Conservation (phyloP, 345 rosid genomes). For the Linum lewisii region DNA sequence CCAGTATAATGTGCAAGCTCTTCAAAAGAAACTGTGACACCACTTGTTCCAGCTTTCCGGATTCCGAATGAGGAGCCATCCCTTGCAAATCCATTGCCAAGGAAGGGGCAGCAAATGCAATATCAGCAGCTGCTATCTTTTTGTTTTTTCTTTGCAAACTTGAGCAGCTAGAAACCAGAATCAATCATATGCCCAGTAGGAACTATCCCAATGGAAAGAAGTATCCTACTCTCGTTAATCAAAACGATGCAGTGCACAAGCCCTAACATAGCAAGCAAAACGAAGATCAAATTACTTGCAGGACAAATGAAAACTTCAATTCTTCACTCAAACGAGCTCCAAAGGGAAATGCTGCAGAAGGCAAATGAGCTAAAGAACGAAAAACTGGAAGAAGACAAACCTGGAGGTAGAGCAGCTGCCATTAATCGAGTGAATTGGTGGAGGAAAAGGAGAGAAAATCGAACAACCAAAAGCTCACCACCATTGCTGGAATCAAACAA, state of each 20-base stretch:
- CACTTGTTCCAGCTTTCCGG: constrained; percentile 56
- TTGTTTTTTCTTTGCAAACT: background rate
- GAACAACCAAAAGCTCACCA: background rate
- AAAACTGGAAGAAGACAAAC: background rate
- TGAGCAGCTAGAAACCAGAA: background rate
- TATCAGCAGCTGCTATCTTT: background rate
- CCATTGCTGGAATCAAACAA: background rate
- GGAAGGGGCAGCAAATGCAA: background rate
- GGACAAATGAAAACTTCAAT: background rate
- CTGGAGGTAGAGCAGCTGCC: background rate
- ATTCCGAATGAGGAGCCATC: constrained; percentile 22
- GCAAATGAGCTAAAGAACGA: too few relatives aligned
- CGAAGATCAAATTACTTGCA: background rate
- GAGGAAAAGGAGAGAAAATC: background rate
- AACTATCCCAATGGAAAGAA: background rate
- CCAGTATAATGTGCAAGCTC: constrained; percentile 63
- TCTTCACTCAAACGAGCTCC: background rate
- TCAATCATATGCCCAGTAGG: background rate
- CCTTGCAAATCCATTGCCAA: constrained; percentile 32
- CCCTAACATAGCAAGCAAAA: background rate
- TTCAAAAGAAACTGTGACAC: constrained; percentile 68
- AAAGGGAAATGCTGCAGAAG: background rate
- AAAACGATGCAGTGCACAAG: background rate
- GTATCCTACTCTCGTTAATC: background rate
- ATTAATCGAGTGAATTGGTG: background rate